Evolutionary conservation across 306 rosid species (phyloP), one percentile per base, ranked within the genome.

Genomic region (Ormosia emarginata): DNA sequence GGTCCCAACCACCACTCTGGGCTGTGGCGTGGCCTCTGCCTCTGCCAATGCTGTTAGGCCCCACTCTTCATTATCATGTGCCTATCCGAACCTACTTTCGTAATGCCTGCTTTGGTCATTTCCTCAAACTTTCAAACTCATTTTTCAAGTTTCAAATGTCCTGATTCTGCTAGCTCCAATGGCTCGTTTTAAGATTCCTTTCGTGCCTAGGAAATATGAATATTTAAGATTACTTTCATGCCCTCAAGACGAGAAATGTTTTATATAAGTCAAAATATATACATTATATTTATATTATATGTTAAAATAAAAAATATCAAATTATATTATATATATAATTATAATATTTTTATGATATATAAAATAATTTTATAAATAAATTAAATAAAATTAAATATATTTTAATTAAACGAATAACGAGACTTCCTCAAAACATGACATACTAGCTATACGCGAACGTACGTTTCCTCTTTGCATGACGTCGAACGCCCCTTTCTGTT

Each of bases 1-100:
- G 89, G 82, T 72, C 91, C 90, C 83, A 67, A 67, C 15, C 17
- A 17, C 56, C 75, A 41, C 66, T 18, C 52, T 82, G 43, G 46
- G 52, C 69, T 69, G 61, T 49, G 87, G 82, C 82, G 64, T 84
- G 82, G 75, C 71, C 55, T 73, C 61, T 76, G 77, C 53, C 29
- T 62, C 57, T 73, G 79, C 55, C 56, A 39, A 3, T 65, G 32
- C 32, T n/a, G 7, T 34, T 39, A 49, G 59, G 30, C 46, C 71
- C 74, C 75, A 83, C 83, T 63, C 56, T 77, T 59, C 78, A 71
- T 8, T 5, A 41, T 66, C 78, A 79, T 84, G 84, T 84, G 77
- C 72, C 65, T 53, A 36, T 83, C 80, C 71, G 4, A 66, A 64
- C 56, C 32, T 67, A 78, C 71, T 83, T 83, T 78, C 17, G 3